phyloP scores from a whole-genome alignment of 768 basidiomycete genomes.

The Gymnopilus dilepis region DNA sequence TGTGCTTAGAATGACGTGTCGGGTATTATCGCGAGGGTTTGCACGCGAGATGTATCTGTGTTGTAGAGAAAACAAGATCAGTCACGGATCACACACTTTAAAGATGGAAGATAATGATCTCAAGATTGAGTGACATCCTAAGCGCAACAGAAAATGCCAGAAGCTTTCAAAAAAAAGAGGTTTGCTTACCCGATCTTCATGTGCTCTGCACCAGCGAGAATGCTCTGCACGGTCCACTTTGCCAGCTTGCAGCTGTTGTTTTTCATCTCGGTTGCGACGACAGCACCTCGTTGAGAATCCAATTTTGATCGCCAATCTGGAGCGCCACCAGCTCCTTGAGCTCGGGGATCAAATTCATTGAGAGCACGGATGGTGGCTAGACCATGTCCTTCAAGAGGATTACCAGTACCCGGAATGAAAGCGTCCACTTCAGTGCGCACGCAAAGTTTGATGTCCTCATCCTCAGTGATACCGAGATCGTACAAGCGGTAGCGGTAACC shows the following conservation, averaged over 20 bases:
- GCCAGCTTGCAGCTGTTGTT: constrained; percentile 98
- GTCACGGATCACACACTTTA: constrained; percentile 7
- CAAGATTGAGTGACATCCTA: not conserved
- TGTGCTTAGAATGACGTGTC: constrained; percentile 94
- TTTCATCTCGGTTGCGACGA: constrained; percentile 99
- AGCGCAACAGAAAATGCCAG: constrained; percentile 12
- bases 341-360: constrained; percentile 94
- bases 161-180: constrained; percentile 7
- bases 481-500: constrained; percentile 97
- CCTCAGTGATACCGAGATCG: constrained; percentile 88
- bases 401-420: constrained; percentile 65
- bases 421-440: constrained; percentile 98
- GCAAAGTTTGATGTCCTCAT: constrained; percentile 89
- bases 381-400: constrained; percentile 72
- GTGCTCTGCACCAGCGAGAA: constrained; percentile 92
- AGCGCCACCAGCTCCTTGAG: constrained; percentile 90
- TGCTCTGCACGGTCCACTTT: constrained; percentile 95
- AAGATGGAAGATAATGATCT: constrained; percentile 1
- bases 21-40: constrained; percentile 91
- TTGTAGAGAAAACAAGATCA: constrained; percentile 20
- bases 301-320: constrained; percentile 99
- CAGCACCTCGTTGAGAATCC: constrained; percentile 95
- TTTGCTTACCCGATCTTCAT: constrained; percentile 90
- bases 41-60: constrained; percentile 92
- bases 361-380: constrained; percentile 92